Evolutionary conservation across 139 green algal species (phyloP), one percentile per base, ranked within the genome.

Genomic region (Chara braunii): DNA sequence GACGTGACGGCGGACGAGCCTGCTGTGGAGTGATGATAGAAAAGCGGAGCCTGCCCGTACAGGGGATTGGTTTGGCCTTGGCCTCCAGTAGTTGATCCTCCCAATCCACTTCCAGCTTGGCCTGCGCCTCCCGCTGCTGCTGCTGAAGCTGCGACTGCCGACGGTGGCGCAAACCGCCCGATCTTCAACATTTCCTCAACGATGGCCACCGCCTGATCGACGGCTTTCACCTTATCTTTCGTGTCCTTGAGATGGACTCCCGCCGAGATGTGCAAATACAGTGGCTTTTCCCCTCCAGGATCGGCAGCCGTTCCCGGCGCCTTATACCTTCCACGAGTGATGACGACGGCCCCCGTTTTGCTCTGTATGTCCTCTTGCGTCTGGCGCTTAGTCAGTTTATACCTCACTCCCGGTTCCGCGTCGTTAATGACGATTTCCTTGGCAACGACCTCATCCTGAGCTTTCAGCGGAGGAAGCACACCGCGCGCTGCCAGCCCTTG

Each of bases 351-450:
- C 5, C 52, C 52, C 26, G 60, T 70, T 11, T 43, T 24, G 55
- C 30, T 36, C 55, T 70, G 60, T 53, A 70, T 70, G 53, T 70
- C 60, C 22, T 70, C 60, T 57, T 70, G 60, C 4, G 60, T 70
- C 5, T 37, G 26, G 14, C 60, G 37, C 7, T 70, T 70, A 6
- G 60, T 70, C 6, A 70, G 54, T 9, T 70, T 69, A 55, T 70
- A 70, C 31, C 60, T 12, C 8, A 70, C 44, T 22, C 51, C 60
- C 5, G 60, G 60, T 5, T 70, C 60, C 5, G 52, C 60, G 7
- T 70, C 60, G 35, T 70, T 70, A 36, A 70, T 70, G 4, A 70
- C 52, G 28, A 70, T 70, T 23, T 70, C 60, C 45, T 70, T 70
- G 51, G 24, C 61, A 24, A 31, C 48, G 24, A 28, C 26, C 30